Evolutionary conservation across 2,329 filamentous ascomycete genomes (phyloP).

Genomic region (Paraphaeosphaeria sporulosa): DNA sequence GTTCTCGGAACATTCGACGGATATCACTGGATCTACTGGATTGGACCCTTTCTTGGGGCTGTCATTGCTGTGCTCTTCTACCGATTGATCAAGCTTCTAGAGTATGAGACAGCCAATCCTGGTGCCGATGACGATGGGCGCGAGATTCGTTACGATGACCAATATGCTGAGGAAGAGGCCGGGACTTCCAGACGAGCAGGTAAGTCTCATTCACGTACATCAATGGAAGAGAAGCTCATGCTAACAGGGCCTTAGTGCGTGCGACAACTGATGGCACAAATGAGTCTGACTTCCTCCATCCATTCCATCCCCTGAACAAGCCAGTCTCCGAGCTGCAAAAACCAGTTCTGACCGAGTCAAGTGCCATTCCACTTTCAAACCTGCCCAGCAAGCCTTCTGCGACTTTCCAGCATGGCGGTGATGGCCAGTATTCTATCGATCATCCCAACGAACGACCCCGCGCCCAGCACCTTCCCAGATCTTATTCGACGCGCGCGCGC

Average conservation of each 20-base stretch:
- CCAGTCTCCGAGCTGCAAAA: constrained; percentile 9
- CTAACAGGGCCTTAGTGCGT: constrained; percentile 30
- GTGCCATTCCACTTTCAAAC: constrained; percentile 19
- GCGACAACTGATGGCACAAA: constrained; percentile 36
- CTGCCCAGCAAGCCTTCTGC: constrained; percentile 27
- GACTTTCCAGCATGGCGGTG: constrained; percentile 31
- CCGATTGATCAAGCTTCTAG: constrained; percentile 57
- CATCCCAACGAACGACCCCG: constrained; percentile 34
- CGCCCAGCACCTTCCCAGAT: constrained; percentile 27
- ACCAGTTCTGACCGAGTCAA: constrained; percentile 7
- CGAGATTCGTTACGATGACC: constrained; percentile 30
- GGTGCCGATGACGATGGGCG: constrained; percentile 57
- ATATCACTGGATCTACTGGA: constrained; percentile 62
- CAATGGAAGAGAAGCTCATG: constrained; percentile 6
- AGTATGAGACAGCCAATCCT: constrained; percentile 61
- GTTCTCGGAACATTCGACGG: constrained; percentile 51
- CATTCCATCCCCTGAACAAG: constrained; percentile 21
- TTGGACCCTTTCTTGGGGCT: constrained; percentile 56
- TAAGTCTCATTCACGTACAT: constrained; percentile 17
- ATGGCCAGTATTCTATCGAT: constrained; percentile 36
- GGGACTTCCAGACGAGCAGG: constrained; percentile 17
- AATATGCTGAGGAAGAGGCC: constrained; percentile 22
- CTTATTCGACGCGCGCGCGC: constrained; percentile 17
- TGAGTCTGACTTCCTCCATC: constrained; percentile 32
- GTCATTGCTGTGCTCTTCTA: constrained; percentile 58